Conservation (phyloP, 257 asterid species). For the Eucommia ulmoides region DNA sequence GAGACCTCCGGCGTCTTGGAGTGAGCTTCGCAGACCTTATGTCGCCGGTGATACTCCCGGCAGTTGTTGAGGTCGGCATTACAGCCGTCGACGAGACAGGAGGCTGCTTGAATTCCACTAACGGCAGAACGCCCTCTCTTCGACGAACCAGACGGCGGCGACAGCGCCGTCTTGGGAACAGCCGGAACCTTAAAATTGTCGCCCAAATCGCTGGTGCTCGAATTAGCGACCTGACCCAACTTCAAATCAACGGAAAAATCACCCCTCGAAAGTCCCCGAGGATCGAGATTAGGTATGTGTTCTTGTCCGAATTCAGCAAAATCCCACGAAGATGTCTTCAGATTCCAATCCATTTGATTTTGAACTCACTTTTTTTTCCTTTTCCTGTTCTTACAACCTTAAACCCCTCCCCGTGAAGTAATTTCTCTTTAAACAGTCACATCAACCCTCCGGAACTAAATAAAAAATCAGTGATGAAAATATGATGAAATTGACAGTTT, state of each 20-base stretch:
- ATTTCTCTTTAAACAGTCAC: no score
- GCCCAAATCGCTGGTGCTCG: not conserved
- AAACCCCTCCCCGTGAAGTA: not conserved
- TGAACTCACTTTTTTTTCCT: not conserved
- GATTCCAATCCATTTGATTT: not conserved
- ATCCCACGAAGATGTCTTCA: not conserved
- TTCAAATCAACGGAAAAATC: not conserved
- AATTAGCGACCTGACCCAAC: not conserved
- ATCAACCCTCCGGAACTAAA: no score
- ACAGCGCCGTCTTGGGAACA: not conserved
- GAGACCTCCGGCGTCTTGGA: not conserved
- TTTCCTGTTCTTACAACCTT: not conserved
- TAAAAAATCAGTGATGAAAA: no score
- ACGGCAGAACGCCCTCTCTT: not conserved
- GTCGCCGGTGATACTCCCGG: not conserved
- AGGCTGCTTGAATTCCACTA: not conserved
- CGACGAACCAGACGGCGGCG: not conserved
- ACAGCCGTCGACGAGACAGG: not conserved
- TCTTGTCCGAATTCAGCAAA: not conserved
- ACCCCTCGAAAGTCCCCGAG: not conserved
- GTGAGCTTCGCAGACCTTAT: constrained; percentile 1
- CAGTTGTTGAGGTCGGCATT: constrained; percentile 2
- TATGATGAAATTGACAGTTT: no score
- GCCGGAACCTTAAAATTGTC: not conserved
- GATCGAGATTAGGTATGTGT: not conserved